Evolutionary conservation across 2,329 filamentous ascomycete genomes (phyloP).

Genomic region (Pezicula carpinea): DNA sequence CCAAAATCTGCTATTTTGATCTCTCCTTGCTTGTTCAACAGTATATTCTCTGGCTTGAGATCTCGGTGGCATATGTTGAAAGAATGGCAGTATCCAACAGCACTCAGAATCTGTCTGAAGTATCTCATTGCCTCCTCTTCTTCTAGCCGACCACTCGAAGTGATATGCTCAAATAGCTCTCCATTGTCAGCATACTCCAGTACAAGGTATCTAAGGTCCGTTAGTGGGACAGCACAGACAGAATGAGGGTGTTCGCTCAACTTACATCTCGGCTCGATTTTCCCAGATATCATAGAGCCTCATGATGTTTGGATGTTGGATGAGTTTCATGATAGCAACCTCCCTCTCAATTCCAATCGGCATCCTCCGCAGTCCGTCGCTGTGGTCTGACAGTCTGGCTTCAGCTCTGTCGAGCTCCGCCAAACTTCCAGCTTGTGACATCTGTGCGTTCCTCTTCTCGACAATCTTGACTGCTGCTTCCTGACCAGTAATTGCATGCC

Average conservation of each 20-base stretch:
- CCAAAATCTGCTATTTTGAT: slow-evolving; percentile 97
- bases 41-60: slow-evolving; percentile 94
- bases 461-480: slow-evolving; percentile 94
- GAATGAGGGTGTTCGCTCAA: slow-evolving; percentile 8
- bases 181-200: slow-evolving; percentile 85
- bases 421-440: slow-evolving; percentile 81
- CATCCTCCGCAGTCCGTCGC: slow-evolving; percentile 63
- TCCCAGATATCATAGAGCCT: slow-evolving; percentile 97
- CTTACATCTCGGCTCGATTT: slow-evolving; percentile 89
- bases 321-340: slow-evolving; percentile 93
- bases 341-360: slow-evolving; percentile 90
- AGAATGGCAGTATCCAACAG: slow-evolving; percentile 85
- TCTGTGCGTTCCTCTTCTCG: slow-evolving; percentile 72
- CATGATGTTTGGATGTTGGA: slow-evolving; percentile 92
- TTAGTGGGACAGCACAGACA: slow-evolving; percentile 12
- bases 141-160: slow-evolving; percentile 62
- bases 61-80: slow-evolving; percentile 96
- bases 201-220: slow-evolving; percentile 73
- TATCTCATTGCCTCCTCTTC: slow-evolving; percentile 80
- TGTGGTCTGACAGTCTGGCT: slow-evolving; percentile 47
- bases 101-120: slow-evolving; percentile 90
- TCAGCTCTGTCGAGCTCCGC: slow-evolving; percentile 75
- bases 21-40: slow-evolving; percentile 69
- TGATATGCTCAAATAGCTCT: slow-evolving; percentile 74
- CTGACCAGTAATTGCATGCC: slow-evolving; percentile 73